Percentiles rank a stretch among this genome's conserved stretches.
phyloP scores from a whole-genome alignment of 306 rosid genomes.

The Astragalus membranaceus region DNA sequence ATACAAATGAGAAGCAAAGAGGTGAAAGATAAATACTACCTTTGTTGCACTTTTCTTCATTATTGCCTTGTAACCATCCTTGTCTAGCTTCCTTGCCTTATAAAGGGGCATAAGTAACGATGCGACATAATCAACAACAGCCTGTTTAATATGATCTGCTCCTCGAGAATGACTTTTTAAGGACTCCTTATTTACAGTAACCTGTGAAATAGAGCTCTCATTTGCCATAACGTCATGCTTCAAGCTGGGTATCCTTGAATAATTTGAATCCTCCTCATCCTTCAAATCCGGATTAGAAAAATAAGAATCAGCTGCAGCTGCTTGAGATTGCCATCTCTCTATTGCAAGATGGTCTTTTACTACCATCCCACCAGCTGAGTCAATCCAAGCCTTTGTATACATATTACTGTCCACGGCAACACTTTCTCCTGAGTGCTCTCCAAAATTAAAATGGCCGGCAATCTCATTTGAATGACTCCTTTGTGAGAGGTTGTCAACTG shows the following conservation, averaged over 20 bases:
- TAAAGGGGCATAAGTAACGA: constrained; percentile 97
- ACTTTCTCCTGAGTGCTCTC: constrained; percentile 98
- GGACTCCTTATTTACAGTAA: constrained; percentile 76
- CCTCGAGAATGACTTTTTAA: constrained; percentile 63
- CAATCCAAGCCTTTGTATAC: constrained; percentile 98
- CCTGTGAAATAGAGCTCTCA: constrained; percentile 92
- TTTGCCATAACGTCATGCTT: constrained; percentile 66
- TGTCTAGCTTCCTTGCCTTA: constrained; percentile 89
- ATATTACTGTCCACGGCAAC: constrained; percentile 80
- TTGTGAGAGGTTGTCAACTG: constrained; percentile 83
- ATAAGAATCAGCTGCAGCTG: constrained; percentile 81
- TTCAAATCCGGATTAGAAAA: constrained; percentile 51
- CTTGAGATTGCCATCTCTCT: constrained; percentile 99
- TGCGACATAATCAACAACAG: constrained; percentile 96
- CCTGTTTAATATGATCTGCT: constrained; percentile 90
- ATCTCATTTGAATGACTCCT: constrained; percentile 93
- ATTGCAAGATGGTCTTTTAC: constrained; percentile 86
- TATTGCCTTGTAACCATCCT: constrained; percentile 94
- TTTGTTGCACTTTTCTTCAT: constrained; percentile 99
- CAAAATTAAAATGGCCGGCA: constrained; percentile 66
- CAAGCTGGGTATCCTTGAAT: constrained; percentile 64
- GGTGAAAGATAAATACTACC: constrained; percentile 39
- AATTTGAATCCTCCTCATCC: constrained; percentile 93
- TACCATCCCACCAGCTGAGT: constrained; percentile 75
- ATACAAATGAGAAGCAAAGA: constrained; percentile 12